A percentile compares a stretch with the other conserved stretches of the same genome.
Evolutionary conservation across 257 asterid genomes (phyloP).

Genomic region (Ehretia macrophylla): DNA sequence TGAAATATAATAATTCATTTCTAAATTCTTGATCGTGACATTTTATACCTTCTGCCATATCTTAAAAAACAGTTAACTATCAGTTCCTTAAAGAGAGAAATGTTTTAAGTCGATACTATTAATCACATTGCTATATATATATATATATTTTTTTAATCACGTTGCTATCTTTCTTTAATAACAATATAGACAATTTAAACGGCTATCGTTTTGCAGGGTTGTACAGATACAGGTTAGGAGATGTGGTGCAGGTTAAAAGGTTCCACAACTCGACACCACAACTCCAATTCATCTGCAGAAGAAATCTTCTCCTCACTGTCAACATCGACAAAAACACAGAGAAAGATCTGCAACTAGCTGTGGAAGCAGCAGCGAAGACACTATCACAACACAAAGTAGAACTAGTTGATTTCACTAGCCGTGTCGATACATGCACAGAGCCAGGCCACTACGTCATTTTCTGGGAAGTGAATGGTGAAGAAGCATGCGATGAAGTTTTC

Average conservation of each 20-base stretch:
- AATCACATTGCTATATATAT: no score
- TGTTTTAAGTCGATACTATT: no score
- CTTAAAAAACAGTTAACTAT: no score
- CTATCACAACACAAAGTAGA: slow-evolving; percentile 53
- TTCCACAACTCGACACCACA: slow-evolving; percentile 85
- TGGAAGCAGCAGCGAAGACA: slow-evolving; percentile 59
- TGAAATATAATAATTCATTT: no score
- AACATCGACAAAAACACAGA: slow-evolving; percentile 96
- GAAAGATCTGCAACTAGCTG: slow-evolving; percentile 80
- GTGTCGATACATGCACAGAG: slow-evolving; percentile 33
- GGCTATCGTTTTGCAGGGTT: no score
- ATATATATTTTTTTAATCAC: no score
- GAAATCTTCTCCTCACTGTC: slow-evolving; percentile 73
- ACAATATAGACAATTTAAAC: no score
- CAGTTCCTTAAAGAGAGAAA: no score
- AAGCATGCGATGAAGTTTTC: slow-evolving; percentile 5
- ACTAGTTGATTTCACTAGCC: slow-evolving; percentile 86
- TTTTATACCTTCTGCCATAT: no score
- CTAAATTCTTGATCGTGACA: no score
- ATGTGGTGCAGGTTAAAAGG: slow-evolving; percentile 74
- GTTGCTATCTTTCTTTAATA: no score
- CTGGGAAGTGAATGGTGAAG: slow-evolving; percentile 12
- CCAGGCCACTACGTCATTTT: slow-evolving; percentile 13
- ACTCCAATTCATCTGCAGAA: slow-evolving; percentile 77
- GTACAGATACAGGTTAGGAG: slow-evolving; percentile 83